phyloP scores from a whole-genome alignment of 306 rosid species.

The Calophaca sinica region DNA sequence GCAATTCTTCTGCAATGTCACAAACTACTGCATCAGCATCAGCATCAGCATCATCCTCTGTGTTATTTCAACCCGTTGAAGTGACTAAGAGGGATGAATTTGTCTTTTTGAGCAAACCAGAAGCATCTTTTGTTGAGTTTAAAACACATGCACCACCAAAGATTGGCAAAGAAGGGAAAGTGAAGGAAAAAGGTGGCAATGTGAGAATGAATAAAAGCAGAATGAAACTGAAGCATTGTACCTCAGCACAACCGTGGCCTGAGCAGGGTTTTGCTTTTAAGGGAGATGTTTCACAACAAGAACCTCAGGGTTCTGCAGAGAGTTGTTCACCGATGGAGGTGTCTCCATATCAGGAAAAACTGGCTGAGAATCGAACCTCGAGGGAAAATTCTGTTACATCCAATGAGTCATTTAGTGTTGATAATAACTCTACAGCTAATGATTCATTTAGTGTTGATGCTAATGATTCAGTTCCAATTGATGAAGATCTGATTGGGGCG shows the following conservation, averaged over 20 bases:
- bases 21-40: conserved; percentile 37
- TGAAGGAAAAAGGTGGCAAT: conserved; percentile 57
- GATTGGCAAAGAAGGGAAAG: conserved; percentile 60
- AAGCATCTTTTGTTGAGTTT: conserved; percentile 63
- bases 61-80: conserved; percentile 55
- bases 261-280: conserved; percentile 60
- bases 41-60: conserved; percentile 35
- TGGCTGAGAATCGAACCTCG: conserved; percentile 53
- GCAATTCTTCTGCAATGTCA: conserved; percentile 44
- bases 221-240: conserved; percentile 56
- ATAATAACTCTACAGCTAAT: conserved; percentile 35
- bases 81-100: conserved; percentile 50
- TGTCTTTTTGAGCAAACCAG: conserved; percentile 62
- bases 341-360: conserved; percentile 85
- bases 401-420: conserved; percentile 57
- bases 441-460: conserved; percentile 43
- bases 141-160: conserved; percentile 57
- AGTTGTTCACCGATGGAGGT: conserved; percentile 88
- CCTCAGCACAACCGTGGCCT: conserved; percentile 52
- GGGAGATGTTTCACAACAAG: conserved; percentile 58
- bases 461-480: conserved; percentile 55
- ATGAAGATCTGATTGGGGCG: conserved; percentile 70
- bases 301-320: conserved; percentile 56
- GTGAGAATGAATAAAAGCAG: conserved; percentile 61
- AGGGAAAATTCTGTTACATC: conserved; percentile 75